Evolutionary conservation across 1,284 basidiomycete species (phyloP), one percentile per base, ranked within the genome.

Genomic region (Malassezia nana): DNA sequence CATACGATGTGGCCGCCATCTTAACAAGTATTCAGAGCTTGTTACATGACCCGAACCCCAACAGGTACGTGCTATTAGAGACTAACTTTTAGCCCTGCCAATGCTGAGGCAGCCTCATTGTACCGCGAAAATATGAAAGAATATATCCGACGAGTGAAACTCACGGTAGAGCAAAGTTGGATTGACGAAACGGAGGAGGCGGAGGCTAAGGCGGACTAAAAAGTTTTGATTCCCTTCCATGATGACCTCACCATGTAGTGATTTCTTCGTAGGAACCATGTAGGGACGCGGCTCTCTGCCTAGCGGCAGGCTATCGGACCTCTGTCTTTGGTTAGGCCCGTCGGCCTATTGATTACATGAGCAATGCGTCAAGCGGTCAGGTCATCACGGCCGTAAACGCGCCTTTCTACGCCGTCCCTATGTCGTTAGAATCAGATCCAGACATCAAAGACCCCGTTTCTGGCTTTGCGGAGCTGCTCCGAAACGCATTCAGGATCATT

Each of bases 91-190:
- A 92, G 89, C 72, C 92, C 92, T 5, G 92, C 92, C 1, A 98
- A 98, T 70, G 90, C 90, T 1, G 92, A 98, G 77, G 92, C 92
- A 0, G 92, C 92, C 1, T 87, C 89, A 74, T 76, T 96, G 58
- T 98, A 94, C 73, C 79, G 91, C 53, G 92, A 98, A 75, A 96
- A 96, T 72, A 91, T 94, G 85, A 96, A 95, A 78, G 91, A 94
- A 78, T 95, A 94, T 73, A 86, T 94, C 28, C 79, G 89, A 55
- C 78, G 89, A 53, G 90, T 95, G 43, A 88, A 90, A 77, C 84
- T 84, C 26, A 74, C 72, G 0, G 72, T 74, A 15, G 72, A 74
- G 48, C 66, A 65, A 39, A 71, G 67, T 41, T 74, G 72, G 72
- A 50, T 74, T 35, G 72, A 74, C 48, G 72, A 74, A 41, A 63